Conservation (phyloP, 805 yeast genomes). For the Naumovozyma dairenensis region DNA sequence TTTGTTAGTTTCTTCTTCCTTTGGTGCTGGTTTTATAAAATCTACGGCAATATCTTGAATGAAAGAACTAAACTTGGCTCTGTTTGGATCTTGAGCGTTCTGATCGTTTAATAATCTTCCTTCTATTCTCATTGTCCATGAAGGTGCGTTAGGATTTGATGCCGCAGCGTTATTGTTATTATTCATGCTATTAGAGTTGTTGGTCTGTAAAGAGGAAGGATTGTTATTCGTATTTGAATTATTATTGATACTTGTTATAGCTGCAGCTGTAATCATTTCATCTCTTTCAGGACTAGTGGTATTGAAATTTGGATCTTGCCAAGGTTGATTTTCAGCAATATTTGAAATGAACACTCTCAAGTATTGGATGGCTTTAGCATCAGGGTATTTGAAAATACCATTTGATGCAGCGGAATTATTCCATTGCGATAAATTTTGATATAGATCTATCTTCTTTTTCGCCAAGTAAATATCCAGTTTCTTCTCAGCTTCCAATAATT, state of each 20-base stretch:
- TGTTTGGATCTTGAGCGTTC: slow-evolving; percentile 37
- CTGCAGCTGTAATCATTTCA: slow-evolving; percentile 12
- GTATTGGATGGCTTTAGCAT: slow-evolving; percentile 37
- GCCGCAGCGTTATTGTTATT: slow-evolving; percentile 2
- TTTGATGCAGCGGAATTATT: slow-evolving; percentile 25
- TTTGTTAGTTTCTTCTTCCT: neutral
- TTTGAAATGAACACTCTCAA: slow-evolving; percentile 77
- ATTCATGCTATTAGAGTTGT: no score
- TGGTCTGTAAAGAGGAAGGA: no score
- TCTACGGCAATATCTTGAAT: slow-evolving; percentile 81
- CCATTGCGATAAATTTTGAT: slow-evolving; percentile 49
- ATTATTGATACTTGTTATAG: neutral
- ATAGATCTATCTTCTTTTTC: slow-evolving; percentile 76
- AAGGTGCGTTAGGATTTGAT: slow-evolving; percentile 25
- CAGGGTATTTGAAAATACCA: neutral
- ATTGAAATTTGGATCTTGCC: slow-evolving; percentile 42
- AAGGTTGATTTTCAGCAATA: slow-evolving; percentile 76
- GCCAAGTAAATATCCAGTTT: slow-evolving; percentile 71
- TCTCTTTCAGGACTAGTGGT: no score
- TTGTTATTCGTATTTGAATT: slow-evolving; percentile 8
- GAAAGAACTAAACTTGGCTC: slow-evolving; percentile 66
- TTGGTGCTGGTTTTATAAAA: slow-evolving; percentile 27
- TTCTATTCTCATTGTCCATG: slow-evolving; percentile 84
- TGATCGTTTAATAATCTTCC: slow-evolving; percentile 60
- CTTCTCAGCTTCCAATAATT: slow-evolving; percentile 71